Conservation (phyloP, 2,329 filamentous ascomycete genomes). For the Xylaria sp. region DNA sequence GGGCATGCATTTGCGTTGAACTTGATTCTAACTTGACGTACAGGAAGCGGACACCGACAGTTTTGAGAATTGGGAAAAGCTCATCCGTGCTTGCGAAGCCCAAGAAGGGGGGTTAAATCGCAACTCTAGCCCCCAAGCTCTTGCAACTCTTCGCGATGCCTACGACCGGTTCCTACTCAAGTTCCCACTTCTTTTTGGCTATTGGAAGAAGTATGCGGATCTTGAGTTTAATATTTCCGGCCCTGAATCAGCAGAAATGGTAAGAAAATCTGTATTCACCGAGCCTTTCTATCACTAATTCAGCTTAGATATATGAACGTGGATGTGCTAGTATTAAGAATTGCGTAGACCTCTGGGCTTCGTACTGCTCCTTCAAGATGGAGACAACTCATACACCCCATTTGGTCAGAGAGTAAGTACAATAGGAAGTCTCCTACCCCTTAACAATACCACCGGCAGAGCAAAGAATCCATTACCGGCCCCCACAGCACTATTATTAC, state of each 20-base stretch:
- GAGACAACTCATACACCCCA: constrained; percentile 95
- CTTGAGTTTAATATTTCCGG: constrained; percentile 97
- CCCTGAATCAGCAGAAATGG: constrained; percentile 97
- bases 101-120: constrained; percentile 94
- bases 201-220: constrained; percentile 99
- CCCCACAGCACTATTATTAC: constrained; percentile 44
- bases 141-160: constrained; percentile 84
- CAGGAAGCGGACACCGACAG: constrained; percentile 81
- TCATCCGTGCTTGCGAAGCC: constrained; percentile 82
- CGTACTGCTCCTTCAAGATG: constrained; percentile 98
- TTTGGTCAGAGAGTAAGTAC: constrained; percentile 99
- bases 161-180: constrained; percentile 95
- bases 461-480: constrained; percentile 49
- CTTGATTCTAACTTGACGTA: constrained; percentile 32
- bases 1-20: constrained; percentile 7
- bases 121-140: constrained; percentile 94
- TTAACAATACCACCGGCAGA: constrained; percentile 65
- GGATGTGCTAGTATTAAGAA: constrained; percentile 92
- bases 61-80: constrained; percentile 94
- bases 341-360: constrained; percentile 96
- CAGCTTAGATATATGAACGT: constrained; percentile 85
- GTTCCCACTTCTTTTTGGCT: constrained; percentile 95
- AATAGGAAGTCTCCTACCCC: constrained; percentile 73
- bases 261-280: constrained; percentile 51
- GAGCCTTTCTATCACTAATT: constrained; percentile 43